A percentile compares a stretch with the other conserved stretches of the same genome.
Evolutionary conservation across 495 filamentous ascomycete genomes (phyloP).

Genomic region (Hypoxylon lienhwacheense): DNA sequence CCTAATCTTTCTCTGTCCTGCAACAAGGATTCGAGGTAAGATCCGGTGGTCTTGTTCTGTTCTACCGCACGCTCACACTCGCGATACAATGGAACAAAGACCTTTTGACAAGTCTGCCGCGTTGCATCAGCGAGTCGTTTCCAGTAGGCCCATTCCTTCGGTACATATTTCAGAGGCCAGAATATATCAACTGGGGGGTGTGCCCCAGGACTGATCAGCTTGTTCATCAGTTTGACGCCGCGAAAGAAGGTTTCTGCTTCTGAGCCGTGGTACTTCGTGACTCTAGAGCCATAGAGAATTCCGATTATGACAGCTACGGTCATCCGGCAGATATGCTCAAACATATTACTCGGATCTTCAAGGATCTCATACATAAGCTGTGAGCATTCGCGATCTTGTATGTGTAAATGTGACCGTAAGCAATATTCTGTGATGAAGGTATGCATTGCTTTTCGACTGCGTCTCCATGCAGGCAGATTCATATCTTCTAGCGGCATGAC

Average conservation of each 20-base stretch:
- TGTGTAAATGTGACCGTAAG: not conserved
- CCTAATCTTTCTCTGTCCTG: not conserved
- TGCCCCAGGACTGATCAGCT: not conserved
- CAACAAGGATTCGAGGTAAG: not conserved
- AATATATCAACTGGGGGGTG: not conserved
- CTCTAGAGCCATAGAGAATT: not conserved
- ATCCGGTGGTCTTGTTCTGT: not conserved
- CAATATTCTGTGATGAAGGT: not conserved
- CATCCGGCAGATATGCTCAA: not conserved
- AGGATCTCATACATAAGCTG: not conserved
- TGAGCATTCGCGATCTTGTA: not conserved
- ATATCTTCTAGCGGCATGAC: not conserved
- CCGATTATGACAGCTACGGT: not conserved
- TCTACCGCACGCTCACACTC: not conserved
- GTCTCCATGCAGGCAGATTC: not conserved
- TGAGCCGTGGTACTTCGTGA: not conserved
- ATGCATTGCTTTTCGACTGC: not conserved
- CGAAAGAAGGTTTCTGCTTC: constrained; percentile 1
- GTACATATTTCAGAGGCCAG: not conserved
- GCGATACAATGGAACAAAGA: not conserved
- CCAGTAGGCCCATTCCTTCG: constrained; percentile 1
- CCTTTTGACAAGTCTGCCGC: not conserved
- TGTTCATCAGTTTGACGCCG: constrained; percentile 1
- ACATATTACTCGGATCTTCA: not conserved
- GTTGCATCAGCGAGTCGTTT: not conserved